Evolutionary conservation across 805 yeast species (phyloP).

Genomic region (Ogataea chonburiensis): DNA sequence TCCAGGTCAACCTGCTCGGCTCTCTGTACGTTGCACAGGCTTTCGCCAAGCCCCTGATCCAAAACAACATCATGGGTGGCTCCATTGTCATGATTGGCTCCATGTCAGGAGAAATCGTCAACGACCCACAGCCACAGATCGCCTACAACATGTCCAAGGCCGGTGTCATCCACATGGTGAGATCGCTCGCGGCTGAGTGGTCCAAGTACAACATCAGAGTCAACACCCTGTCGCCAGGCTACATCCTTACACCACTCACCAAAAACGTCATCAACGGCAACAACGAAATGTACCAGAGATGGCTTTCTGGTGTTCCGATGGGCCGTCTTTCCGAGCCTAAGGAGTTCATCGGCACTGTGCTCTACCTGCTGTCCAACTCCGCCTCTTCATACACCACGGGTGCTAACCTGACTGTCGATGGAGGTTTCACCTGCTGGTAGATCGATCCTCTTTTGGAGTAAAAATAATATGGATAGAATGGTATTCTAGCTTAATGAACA

Average conservation of each 20-base stretch:
- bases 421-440: slow-evolving; percentile 85
- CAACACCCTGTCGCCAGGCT: slow-evolving; percentile 77
- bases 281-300: slow-evolving; percentile 59
- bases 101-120: slow-evolving; percentile 75
- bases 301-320: slow-evolving; percentile 74
- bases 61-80: slow-evolving; percentile 50
- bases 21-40: slow-evolving; percentile 73
- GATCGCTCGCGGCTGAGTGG: slow-evolving; percentile 80
- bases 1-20: slow-evolving; percentile 73
- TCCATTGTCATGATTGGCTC: slow-evolving; percentile 72
- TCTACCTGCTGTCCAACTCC: slow-evolving; percentile 67
- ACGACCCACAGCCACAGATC: slow-evolving; percentile 76
- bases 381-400: slow-evolving; percentile 84
- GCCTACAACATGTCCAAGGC: slow-evolving; percentile 87
- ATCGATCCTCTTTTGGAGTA: slow-evolving; percentile 4
- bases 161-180: slow-evolving; percentile 77
- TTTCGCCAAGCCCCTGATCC: slow-evolving; percentile 65
- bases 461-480: slow-evolving; percentile 11
- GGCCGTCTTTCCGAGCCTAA: slow-evolving; percentile 83
- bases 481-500: slow-evolving; percentile 3
- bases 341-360: slow-evolving; percentile 74
- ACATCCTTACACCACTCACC: slow-evolving; percentile 76
- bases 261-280: slow-evolving; percentile 64
- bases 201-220: slow-evolving; percentile 73
- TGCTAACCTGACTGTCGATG: slow-evolving; percentile 78